Percentiles rank a stretch among this genome's conserved stretches.
These are phyloP conservation scores for Penicillium canescens DNA, from an alignment of 495 filamentous ascomycete genomes.

Conservation along the genomic window DNA sequence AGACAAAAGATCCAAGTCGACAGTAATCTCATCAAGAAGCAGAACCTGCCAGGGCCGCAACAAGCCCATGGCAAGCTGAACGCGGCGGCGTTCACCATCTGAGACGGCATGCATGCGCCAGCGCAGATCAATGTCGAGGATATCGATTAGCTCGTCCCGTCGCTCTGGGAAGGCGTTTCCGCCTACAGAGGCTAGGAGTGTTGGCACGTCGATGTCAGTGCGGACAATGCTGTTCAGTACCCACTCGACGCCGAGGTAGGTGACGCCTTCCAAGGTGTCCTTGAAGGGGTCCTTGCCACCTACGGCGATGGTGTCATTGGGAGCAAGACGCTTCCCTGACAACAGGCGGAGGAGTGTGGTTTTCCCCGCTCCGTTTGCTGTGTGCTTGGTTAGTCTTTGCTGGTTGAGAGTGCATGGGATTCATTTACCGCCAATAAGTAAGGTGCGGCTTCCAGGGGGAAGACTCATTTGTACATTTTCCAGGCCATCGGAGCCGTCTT, in stretches of 20 bases:
- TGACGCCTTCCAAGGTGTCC: conserved; percentile 83
- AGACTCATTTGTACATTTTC: conserved; percentile 69
- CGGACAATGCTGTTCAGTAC: conserved; percentile 97
- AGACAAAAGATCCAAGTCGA: conserved; percentile 87
- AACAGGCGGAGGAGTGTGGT: conserved; percentile 90
- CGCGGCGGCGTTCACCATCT: conserved; percentile 86
- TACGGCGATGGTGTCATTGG: conserved; percentile 67
- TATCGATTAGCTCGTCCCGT: conserved; percentile 79
- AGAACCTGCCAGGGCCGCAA: conserved; percentile 90
- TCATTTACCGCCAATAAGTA: conserved; percentile 81
- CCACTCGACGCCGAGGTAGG: conserved; percentile 97
- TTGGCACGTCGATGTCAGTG: conserved; percentile 87
- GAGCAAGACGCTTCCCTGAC: conserved; percentile 91
- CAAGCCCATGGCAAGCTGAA: conserved; percentile 95
- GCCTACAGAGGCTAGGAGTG: conserved; percentile 81
- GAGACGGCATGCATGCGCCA: conserved; percentile 96
- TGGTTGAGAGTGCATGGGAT: not conserved
- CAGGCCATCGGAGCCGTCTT: conserved; percentile 74
- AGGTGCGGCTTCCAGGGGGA: conserved; percentile 79
- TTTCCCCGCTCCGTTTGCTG: conserved; percentile 95
- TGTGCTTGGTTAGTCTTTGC: conserved; percentile 4
- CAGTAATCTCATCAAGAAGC: conserved; percentile 94
- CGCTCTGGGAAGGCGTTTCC: conserved; percentile 79
- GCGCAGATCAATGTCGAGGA: conserved; percentile 85
- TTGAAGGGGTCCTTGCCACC: conserved; percentile 89